Conservation (phyloP, 192 early-diverging fungal species). For the Podila minutissima region DNA sequence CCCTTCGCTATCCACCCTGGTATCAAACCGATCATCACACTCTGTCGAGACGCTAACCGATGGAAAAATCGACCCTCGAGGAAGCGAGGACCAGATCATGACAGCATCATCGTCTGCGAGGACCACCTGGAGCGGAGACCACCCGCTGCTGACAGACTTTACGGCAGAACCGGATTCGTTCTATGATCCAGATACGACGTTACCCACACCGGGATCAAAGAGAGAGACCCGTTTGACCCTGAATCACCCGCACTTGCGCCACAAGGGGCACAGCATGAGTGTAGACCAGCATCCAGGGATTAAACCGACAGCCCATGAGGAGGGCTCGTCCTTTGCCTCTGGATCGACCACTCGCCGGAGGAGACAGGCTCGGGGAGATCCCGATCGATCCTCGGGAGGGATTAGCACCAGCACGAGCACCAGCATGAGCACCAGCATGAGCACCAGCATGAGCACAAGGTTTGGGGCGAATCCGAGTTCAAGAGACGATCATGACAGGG, state of each 20-base stretch:
- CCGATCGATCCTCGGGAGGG: not conserved
- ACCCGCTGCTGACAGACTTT: slow-evolving; percentile 31
- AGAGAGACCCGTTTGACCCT: too few relatives aligned
- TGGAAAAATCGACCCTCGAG: not conserved
- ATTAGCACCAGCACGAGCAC: not conserved
- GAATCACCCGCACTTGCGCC: not conserved
- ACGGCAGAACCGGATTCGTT: slow-evolving; percentile 19
- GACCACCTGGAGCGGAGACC: slow-evolving; percentile 27
- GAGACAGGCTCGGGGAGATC: not conserved
- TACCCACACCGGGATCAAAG: not conserved
- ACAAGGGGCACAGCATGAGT: slow-evolving; percentile 37
- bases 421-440: not conserved
- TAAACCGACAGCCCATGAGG: not conserved
- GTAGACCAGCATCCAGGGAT: slow-evolving; percentile 9
- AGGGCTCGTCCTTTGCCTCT: not conserved
- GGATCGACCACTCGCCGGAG: not conserved
- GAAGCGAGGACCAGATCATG: slow-evolving; percentile 6
- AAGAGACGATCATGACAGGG: not conserved
- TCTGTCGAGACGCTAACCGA: not conserved
- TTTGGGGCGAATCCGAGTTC: not conserved
- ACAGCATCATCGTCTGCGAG: not conserved
- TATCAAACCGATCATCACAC: not conserved
- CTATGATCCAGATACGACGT: not conserved
- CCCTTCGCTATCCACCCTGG: not conserved
- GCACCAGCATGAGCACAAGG: not conserved